Evolutionary conservation across 495 filamentous ascomycete genomes (phyloP).

Genomic region (Achaetomiella virescens): DNA sequence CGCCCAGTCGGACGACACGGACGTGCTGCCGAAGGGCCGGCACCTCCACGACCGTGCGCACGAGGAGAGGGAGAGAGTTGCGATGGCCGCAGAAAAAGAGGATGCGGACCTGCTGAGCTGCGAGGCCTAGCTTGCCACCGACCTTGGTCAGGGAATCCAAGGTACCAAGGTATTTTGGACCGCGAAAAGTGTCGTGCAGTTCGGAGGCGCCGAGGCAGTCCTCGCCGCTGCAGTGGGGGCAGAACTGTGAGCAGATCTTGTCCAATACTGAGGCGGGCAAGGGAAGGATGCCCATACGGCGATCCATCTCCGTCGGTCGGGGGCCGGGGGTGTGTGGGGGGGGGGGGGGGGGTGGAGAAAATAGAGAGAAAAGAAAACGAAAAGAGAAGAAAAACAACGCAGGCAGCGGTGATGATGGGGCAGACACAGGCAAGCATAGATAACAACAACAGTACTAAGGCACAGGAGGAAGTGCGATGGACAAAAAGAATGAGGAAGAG

Average conservation of each 20-base stretch:
- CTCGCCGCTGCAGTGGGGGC: constrained; percentile 4
- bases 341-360: no score
- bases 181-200: not conserved
- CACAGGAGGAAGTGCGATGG: no score
- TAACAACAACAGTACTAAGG: no score
- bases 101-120: not conserved
- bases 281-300: not conserved
- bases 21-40: not conserved
- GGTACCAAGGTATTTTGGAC: not conserved
- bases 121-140: not conserved
- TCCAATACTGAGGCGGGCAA: not conserved
- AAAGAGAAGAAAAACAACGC: not conserved
- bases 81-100: not conserved
- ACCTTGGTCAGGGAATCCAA: not conserved
- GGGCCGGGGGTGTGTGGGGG: no score
- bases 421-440: not conserved
- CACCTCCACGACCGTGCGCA: not conserved
- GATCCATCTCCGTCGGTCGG: not conserved
- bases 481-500: no score
- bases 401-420: not conserved
- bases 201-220: not conserved
- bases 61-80: not conserved
- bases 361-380: not conserved
- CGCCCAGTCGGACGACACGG: not conserved
- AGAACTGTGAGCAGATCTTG: not conserved